phyloP scores from a whole-genome alignment of 108 stramenopile genomes.

The Schizochytrium sp. region DNA sequence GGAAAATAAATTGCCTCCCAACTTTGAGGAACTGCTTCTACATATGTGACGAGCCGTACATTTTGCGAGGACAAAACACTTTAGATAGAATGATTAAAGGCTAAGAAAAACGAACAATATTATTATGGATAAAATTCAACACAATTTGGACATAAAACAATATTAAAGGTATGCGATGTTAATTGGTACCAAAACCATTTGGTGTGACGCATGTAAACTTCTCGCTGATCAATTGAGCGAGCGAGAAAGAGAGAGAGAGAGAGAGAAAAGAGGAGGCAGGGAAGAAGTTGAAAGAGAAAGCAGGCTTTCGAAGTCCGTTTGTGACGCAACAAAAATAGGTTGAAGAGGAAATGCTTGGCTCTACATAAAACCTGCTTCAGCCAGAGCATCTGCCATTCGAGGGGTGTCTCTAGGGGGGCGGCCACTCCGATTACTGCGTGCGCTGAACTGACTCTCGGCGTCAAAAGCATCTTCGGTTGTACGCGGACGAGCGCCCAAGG shows the following conservation, averaged over 20 bases:
- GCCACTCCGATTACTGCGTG: background rate
- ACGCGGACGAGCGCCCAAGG: conserved; percentile 12
- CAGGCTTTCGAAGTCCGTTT: background rate
- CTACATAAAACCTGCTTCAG: conserved; percentile 36
- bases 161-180: no score
- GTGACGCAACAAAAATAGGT: background rate
- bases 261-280: background rate
- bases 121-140: no score
- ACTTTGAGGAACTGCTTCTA: no score
- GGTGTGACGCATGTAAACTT: no score
- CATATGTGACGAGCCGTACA: no score
- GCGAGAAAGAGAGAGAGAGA: background rate
- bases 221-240: no score
- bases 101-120: no score
- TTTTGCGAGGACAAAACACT: no score
- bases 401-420: background rate
- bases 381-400: background rate
- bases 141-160: no score
- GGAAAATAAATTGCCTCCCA: no score
- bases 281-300: background rate
- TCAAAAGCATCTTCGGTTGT: background rate
- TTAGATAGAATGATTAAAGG: no score
- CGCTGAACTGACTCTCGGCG: conserved; percentile 20
- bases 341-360: background rate
- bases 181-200: no score